Percentiles rank a stretch among this genome's conserved stretches.
Conservation (phyloP, 768 basidiomycete genomes). For the Phanerodontia chrysosporium region DNA sequence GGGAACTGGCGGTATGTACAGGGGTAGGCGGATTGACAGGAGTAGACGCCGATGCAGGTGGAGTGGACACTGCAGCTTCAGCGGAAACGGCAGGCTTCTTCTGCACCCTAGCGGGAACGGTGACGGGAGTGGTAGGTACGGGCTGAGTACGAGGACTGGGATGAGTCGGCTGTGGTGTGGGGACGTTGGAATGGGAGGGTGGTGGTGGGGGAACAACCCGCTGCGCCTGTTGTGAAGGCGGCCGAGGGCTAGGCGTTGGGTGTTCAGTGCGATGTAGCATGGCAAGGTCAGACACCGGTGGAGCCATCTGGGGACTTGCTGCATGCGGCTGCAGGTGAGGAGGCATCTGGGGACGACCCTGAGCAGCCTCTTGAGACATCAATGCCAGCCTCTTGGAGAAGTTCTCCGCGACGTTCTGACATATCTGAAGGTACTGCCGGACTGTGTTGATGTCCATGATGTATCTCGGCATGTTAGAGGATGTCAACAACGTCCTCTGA, state of each 20-base stretch:
- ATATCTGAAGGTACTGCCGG: constrained; percentile 37
- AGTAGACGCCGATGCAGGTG: constrained; percentile 37
- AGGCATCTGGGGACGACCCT: not conserved
- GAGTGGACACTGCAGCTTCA: constrained; percentile 14
- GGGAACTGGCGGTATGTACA: constrained; percentile 48
- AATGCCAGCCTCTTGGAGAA: constrained; percentile 4
- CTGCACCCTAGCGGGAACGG: constrained; percentile 15
- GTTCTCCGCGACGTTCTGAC: constrained; percentile 24
- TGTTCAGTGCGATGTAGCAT: not conserved
- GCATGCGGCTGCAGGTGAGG: not conserved
- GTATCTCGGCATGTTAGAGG: not conserved
- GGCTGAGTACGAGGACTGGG: constrained; percentile 7
- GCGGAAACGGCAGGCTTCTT: constrained; percentile 16
- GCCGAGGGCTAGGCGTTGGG: constrained; percentile 11
- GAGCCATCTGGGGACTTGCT: not conserved
- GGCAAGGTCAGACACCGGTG: not conserved
- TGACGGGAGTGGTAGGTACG: constrained; percentile 2
- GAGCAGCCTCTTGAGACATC: not conserved
- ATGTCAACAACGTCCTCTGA: not conserved
- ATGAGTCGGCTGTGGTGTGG: constrained; percentile 6
- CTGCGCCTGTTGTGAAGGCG: not conserved
- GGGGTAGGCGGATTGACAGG: constrained; percentile 44
- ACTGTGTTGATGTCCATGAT: not conserved
- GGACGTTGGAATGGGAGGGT: not conserved
- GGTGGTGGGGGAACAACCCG: constrained; percentile 5